Base-by-base conservation (phyloP, 2,329 filamentous ascomycete species). In the Diaporthe ilicicola region DNA sequence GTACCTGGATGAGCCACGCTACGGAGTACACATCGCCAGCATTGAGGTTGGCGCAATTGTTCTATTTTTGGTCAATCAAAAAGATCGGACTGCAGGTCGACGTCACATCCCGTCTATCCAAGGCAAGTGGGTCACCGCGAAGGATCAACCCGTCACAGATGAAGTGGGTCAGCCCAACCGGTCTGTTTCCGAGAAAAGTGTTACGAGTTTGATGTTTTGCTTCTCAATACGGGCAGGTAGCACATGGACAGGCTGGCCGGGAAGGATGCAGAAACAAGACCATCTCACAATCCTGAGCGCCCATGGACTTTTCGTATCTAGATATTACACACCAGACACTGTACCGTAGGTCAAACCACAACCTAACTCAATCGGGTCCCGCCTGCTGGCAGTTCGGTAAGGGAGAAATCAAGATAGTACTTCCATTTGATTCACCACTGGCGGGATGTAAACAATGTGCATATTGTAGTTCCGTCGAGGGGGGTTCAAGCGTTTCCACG, bases 11-110 rank as follows among this genome's bases (percentile, higher is more conserved):
- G 2, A 29, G 19, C 8, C 22, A 19, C 9, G 22, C 17, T 29
- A 13, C n/a, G n/a, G n/a, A n/a, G n/a, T n/a, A n/a, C 17, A 44
- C 7, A 29, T 29, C 7, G 15, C 65, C 50, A 67, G 65, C 51
- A 37, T 51, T 48, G 51, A 48, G 15, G n/a, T 39, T 56, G 51
- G 65, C 48, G 24, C 65, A 22, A 22, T 8, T 27, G 65, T 37
- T 67, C 65, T 67, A 67, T 48, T 67, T 67, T 44, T 67, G 54
- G 46, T 24, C 5, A 10, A 27, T 13, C 22, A n/a, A 5, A 15
- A n/a, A 27, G 13, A 67, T 56, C 17, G 27, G 6, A 19, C 56
- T 46, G 24, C 34, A 62, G 56, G 46, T 62, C 56, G 42, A 48
- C 56, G 56, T 62, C 56, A 46, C 56, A 48, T 19, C 19, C 42